Evolutionary conservation across 2,329 filamentous ascomycete species (phyloP).

Genomic region (Ilyonectria sp.): DNA sequence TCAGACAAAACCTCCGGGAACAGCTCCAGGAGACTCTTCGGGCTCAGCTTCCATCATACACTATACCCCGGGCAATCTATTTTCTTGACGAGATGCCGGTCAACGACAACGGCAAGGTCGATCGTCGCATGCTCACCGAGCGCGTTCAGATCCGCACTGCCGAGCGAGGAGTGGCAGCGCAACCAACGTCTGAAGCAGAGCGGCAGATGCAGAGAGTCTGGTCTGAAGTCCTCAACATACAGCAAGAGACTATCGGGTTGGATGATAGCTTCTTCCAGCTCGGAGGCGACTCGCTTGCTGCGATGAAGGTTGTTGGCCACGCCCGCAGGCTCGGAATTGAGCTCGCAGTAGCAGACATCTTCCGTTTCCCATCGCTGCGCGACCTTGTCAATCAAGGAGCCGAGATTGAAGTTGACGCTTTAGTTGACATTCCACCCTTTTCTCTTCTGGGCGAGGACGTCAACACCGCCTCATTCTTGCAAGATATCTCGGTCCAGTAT

Average conservation of each 20-base stretch:
- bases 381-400: not conserved
- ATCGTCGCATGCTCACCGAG: constrained; percentile 16
- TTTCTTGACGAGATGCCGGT: constrained; percentile 22
- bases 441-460: constrained; percentile 30
- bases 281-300: constrained; percentile 46
- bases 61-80: constrained; percentile 43
- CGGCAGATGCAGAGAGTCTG: constrained; percentile 26
- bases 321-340: constrained; percentile 22
- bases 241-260: constrained; percentile 47
- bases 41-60: constrained; percentile 42
- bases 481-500: constrained; percentile 7
- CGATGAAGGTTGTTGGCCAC: constrained; percentile 41
- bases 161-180: not conserved
- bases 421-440: constrained; percentile 56
- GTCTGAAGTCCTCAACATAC: constrained; percentile 31
- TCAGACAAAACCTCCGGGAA: not conserved
- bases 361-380: constrained; percentile 8
- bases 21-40: constrained; percentile 19
- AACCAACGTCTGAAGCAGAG: not conserved
- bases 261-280: constrained; percentile 48
- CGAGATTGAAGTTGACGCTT: too few species aligned
- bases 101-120: constrained; percentile 2
- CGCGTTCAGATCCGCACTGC: not conserved
- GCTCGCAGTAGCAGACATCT: constrained; percentile 28
- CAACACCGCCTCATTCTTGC: not conserved